Evolutionary conservation across 2,329 filamentous ascomycete genomes (phyloP).

Genomic region (Ophiostoma fasciatum): DNA sequence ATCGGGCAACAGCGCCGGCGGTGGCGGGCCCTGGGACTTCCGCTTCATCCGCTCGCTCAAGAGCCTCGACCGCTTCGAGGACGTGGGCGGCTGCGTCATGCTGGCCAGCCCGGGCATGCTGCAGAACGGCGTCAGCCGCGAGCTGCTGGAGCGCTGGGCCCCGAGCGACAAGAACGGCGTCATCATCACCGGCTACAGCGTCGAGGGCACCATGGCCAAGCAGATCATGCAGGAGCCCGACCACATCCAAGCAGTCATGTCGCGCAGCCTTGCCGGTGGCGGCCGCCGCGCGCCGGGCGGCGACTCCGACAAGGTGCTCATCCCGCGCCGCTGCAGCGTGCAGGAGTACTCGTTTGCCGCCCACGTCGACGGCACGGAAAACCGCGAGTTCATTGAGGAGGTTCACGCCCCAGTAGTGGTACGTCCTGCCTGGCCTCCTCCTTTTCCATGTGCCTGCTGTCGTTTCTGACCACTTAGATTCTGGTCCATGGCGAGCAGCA

Average conservation of each 20-base stretch:
- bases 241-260: constrained; percentile 89
- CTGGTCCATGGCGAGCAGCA: constrained; percentile 94
- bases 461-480: constrained; percentile 39
- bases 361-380: constrained; percentile 91
- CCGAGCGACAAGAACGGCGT: constrained; percentile 96
- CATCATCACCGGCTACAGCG: constrained; percentile 94
- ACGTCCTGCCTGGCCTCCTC: constrained; percentile 28
- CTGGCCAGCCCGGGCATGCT: constrained; percentile 96
- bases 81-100: constrained; percentile 92
- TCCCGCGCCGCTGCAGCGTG: constrained; percentile 81
- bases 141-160: constrained; percentile 88
- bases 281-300: constrained; percentile 48
- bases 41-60: constrained; percentile 85
- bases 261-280: constrained; percentile 44
- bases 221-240: constrained; percentile 91
- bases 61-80: constrained; percentile 88
- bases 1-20: constrained; percentile 56
- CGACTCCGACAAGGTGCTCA: constrained; percentile 78
- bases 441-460: constrained; percentile 5
- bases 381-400: constrained; percentile 92
- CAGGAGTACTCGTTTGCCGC: constrained; percentile 93
- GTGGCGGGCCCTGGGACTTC: constrained; percentile 92
- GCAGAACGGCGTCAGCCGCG: constrained; percentile 86
- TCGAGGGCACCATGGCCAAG: constrained; percentile 97
- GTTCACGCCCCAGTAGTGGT: constrained; percentile 84